phyloP scores from a whole-genome alignment of 1,284 basidiomycete species.

The Ceratobasidium sp. region DNA sequence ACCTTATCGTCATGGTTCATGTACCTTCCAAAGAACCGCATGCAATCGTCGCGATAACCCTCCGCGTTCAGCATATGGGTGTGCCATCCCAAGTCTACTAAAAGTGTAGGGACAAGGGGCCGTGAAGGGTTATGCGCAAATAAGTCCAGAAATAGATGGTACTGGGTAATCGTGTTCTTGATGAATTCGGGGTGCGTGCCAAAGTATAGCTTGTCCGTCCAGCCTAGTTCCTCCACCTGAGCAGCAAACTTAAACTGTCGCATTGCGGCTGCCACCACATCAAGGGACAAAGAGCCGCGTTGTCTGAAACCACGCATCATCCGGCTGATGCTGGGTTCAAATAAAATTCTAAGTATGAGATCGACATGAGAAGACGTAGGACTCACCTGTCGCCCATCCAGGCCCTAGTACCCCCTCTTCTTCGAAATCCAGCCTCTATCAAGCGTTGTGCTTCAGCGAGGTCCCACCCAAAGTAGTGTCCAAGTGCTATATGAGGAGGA shows the following conservation, averaged over 20 bases:
- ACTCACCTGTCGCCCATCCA: slow-evolving; percentile 37
- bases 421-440: slow-evolving; percentile 28
- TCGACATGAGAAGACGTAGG: not conserved
- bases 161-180: slow-evolving; percentile 21
- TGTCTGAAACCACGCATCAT: slow-evolving; percentile 27
- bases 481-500: slow-evolving; percentile 31
- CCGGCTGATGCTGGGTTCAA: slow-evolving; percentile 14
- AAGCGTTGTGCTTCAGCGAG: slow-evolving; percentile 25
- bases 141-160: slow-evolving; percentile 39
- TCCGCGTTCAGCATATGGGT: slow-evolving; percentile 42
- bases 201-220: slow-evolving; percentile 29
- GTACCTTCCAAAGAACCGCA: slow-evolving; percentile 28
- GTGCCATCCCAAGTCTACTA: slow-evolving; percentile 43
- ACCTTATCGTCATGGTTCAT: slow-evolving; percentile 42
- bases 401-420: slow-evolving; percentile 25
- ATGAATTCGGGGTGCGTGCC: slow-evolving; percentile 20
- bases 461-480: slow-evolving; percentile 30
- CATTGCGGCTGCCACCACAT: slow-evolving; percentile 23
- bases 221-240: slow-evolving; percentile 33
- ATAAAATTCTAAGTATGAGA: not conserved
- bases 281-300: slow-evolving; percentile 2
- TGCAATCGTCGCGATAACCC: slow-evolving; percentile 28
- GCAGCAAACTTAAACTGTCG: slow-evolving; percentile 27
- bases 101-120: slow-evolving; percentile 38
- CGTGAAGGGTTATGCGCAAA: slow-evolving; percentile 17